Evolutionary conservation across 1,284 basidiomycete genomes (phyloP), one percentile per base, ranked within the genome.

Genomic region (Fomitopsis pinicola): DNA sequence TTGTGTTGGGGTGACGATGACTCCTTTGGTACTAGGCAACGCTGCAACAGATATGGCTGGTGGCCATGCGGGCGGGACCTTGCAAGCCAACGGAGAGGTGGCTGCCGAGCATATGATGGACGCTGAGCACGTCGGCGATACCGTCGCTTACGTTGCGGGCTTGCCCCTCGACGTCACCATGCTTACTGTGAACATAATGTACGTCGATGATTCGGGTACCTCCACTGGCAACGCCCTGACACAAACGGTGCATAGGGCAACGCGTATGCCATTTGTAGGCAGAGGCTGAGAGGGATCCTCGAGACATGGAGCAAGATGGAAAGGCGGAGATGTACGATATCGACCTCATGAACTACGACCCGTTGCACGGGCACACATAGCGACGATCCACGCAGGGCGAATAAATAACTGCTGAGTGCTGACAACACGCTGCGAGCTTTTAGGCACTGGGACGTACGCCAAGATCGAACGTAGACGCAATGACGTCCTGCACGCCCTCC

Each of bases 171-270:
- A 86, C 57, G 87, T 91, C 2, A 87, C 88, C 30, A 82, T 94
- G 57, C 80, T 92, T 46, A 82, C 87, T 38, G 80, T 89, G 69
- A 88, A 83, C 54, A 86, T 93, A 69, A 88, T 92, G 91, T 91
- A 67, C 66, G 89, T 79, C 9, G 5, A 42, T 2, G 26, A 44
- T 44, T 6, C 38, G 28, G 33, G n/a, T 17, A 19, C 33, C 30
- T 46, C 1, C 42, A n/a, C 14, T n/a, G 36, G 46, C 30, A 33
- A 17, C 33, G 54, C 44, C 4, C 30, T 12, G 42, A 26, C 42
- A 28, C 33, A 60, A 14, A 46, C 36, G 3, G 4, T 42, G n/a
- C 35, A 15, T 50, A 73, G 72, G 71, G 71, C 72, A 10, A 71
- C 71, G 4, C 57, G 60, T 14, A 71, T 72, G 63, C 63, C 63